phyloP scores from a whole-genome alignment of 331 rosid species.

The Dryas integrifolia region DNA sequence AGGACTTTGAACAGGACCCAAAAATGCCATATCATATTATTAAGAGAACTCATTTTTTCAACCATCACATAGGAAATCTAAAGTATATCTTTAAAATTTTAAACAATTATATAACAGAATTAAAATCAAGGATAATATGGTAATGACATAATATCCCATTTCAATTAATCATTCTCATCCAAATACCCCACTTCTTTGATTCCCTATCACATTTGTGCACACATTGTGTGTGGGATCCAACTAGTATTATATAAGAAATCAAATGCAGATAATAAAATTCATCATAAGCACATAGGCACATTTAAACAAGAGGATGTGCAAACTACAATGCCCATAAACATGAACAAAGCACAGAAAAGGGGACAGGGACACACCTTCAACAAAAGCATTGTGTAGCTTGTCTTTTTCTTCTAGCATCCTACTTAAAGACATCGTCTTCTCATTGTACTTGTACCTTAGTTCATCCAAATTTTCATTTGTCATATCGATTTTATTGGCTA shows the following conservation, averaged over 20 bases:
- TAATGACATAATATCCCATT: too few species aligned
- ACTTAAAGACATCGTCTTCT: constrained; percentile 67
- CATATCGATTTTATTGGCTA: constrained; percentile 62
- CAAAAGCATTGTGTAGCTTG: constrained; percentile 60
- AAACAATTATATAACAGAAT: too few species aligned
- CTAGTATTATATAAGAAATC: background rate
- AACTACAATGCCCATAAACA: background rate
- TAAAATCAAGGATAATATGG: too few species aligned
- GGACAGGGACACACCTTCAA: constrained; percentile 54
- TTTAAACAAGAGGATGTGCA: background rate
- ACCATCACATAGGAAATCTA: too few species aligned
- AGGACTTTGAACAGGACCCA: background rate
- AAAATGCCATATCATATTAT: background rate
- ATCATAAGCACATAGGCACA: constrained; percentile 13
- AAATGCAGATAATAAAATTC: background rate
- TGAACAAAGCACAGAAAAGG: constrained; percentile 18
- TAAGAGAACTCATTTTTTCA: too few species aligned
- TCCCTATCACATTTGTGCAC: too few species aligned
- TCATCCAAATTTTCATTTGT: constrained; percentile 67
- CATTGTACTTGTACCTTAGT: constrained; percentile 63
- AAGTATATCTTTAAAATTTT: too few species aligned
- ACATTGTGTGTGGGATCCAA: too few species aligned
- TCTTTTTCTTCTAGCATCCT: constrained; percentile 87
- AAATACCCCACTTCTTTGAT: too few species aligned
- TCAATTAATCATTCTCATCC: too few species aligned